Base-by-base conservation (phyloP, 2,329 filamentous ascomycete genomes). In the Colletotrichum horii region DNA sequence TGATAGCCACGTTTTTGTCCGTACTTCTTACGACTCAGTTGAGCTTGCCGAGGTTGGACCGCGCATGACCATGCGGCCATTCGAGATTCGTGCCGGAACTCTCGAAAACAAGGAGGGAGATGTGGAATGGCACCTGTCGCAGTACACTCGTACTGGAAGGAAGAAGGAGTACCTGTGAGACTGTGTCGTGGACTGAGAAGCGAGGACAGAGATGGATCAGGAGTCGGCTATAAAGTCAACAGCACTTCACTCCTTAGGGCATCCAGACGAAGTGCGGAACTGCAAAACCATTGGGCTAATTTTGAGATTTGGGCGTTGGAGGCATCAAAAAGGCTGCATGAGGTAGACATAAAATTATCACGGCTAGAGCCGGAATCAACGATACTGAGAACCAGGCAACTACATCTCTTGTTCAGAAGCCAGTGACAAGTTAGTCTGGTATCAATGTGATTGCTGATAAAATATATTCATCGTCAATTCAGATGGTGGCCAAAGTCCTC, bases 61-160 rank as follows among this genome's bases (percentile, higher is more conserved):
- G 6, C 66, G 94, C 83, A 98, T 95, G 0, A 92, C 94, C 3
- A 95, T 95, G 82, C 91, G 96, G 80, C 93, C 93, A 67, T 99
- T 98, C 82, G 95, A 98, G 87, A 98, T 99, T 77, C 91, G 96
- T 62, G 94, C 93, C 69, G 96, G 97, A 19, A 98, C 96, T 6
- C 87, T 98, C 76, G 97, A 98, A 83, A 98, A 96, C 81, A 97
- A 97, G 84, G 95, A 97, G 79, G 96, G 96, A 6, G 97, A 99
- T 85, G 93, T 97, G 6, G 97, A 99, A 86, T 99, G 97, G 97
- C 94, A 97, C 78, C 89, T 99, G 78, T 97, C 95, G 77, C 96
- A 98, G 83, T 99, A 98, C 84, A 99, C 96, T 11, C 90, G 97
- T 79, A 98, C 96, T 16, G 93, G 94, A 80, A 93, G 93, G 86